Evolutionary conservation across 2,329 filamentous ascomycete species (phyloP).

Genomic region (Fusarium sp.): DNA sequence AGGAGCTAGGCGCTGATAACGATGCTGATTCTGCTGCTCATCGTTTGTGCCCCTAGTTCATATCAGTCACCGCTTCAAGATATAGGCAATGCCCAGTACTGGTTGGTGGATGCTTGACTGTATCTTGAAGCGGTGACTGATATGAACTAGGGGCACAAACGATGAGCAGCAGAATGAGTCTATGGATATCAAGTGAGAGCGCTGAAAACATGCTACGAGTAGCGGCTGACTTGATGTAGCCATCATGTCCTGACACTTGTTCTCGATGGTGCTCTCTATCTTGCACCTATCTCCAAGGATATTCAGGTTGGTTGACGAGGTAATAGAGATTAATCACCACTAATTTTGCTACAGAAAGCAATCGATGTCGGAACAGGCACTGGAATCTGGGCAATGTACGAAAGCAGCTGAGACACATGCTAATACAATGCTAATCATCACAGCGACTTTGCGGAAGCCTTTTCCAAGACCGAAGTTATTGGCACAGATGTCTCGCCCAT

Average conservation of each 20-base stretch:
- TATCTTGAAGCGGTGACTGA: not conserved
- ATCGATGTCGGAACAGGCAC: conserved; percentile 33
- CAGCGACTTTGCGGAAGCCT: conserved; percentile 30
- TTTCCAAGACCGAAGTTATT: conserved; percentile 14
- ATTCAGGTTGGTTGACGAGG: not conserved
- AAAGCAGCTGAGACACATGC: not conserved
- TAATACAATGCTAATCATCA: not conserved
- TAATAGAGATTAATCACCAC: not conserved
- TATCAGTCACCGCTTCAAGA: not conserved
- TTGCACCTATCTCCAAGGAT: conserved; percentile 17
- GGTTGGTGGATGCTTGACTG: not conserved
- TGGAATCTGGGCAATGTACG: conserved; percentile 34
- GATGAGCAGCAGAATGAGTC: conserved; percentile 35
- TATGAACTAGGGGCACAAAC: conserved; percentile 19
- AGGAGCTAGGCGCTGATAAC: conserved; percentile 17
- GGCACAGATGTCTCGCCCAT: conserved; percentile 34
- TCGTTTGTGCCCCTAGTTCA: conserved; percentile 27
- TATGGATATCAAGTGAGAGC: conserved; percentile 32
- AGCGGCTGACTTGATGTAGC: not conserved
- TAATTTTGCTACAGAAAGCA: not conserved
- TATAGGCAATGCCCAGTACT: conserved; percentile 29
- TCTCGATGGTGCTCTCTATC: conserved; percentile 9
- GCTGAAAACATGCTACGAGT: rapidly evolving
- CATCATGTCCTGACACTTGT: conserved; percentile 33
- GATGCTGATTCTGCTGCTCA: conserved; percentile 26